Evolutionary conservation across 2,329 filamentous ascomycete genomes (phyloP).

Genomic region (Botrytis squamosa): DNA sequence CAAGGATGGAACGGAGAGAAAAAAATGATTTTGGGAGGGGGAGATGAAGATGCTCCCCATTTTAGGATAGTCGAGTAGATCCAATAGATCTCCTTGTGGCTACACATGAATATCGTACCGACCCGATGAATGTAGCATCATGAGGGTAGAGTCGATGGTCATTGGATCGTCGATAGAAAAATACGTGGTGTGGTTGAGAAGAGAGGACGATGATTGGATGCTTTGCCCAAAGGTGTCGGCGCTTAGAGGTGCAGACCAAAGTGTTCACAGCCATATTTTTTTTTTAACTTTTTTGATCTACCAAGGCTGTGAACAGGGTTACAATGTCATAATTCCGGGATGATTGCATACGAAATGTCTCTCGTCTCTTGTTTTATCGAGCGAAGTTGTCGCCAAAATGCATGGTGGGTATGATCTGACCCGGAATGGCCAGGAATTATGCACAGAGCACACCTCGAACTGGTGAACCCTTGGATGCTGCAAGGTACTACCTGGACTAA

Average conservation of each 20-base stretch:
- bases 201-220: not conserved
- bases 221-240: slow-evolving; percentile 10
- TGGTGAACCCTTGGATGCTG: not conserved
- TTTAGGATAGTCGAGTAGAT: not conserved
- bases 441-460: slow-evolving; percentile 2
- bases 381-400: slow-evolving; percentile 1
- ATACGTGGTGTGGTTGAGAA: not conserved
- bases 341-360: not conserved
- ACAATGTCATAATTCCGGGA: not conserved
- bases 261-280: not conserved
- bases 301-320: slow-evolving; percentile 11
- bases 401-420: not conserved
- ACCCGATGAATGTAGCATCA: not conserved
- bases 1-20: not conserved
- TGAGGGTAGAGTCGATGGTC: not conserved
- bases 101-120: not conserved
- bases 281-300: not conserved
- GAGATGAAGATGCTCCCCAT: not conserved
- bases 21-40: not conserved
- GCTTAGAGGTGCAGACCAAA: slow-evolving; percentile 5
- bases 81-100: slow-evolving; percentile 8
- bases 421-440: not conserved
- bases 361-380: not conserved
- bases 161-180: not conserved
- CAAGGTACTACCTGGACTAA: not conserved